phyloP scores from a whole-genome alignment of 208 protist genomes.

The Wallacemonas sp. region DNA sequence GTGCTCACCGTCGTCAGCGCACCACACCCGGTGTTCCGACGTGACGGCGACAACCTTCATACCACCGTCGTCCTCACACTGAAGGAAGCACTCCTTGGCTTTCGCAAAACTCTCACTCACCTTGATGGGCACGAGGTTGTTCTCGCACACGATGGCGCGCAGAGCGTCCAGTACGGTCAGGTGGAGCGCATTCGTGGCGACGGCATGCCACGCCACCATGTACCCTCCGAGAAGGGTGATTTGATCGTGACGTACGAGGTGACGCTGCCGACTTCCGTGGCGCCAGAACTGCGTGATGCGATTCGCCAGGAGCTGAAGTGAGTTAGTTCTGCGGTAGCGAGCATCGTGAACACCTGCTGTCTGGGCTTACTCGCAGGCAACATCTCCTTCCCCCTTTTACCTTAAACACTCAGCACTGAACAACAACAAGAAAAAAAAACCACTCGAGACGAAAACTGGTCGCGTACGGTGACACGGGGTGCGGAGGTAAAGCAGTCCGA shows the following conservation, averaged over 20 bases:
- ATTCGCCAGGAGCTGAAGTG: slow-evolving; percentile 21
- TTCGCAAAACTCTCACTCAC: slow-evolving; percentile 62
- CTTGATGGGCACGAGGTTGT: slow-evolving; percentile 67
- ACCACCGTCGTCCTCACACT: slow-evolving; percentile 61
- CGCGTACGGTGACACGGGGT: no score
- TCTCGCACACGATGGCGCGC: slow-evolving; percentile 16
- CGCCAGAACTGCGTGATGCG: slow-evolving; percentile 15
- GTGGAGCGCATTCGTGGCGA: slow-evolving; percentile 38
- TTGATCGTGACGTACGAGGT: slow-evolving; percentile 65
- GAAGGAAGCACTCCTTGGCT: slow-evolving; percentile 77
- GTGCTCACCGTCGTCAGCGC: slow-evolving; percentile 40
- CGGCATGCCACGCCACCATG: slow-evolving; percentile 81
- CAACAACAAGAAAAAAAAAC: no score
- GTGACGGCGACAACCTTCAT: slow-evolving; percentile 53
- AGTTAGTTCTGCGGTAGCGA: neutral
- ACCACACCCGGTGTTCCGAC: slow-evolving; percentile 47
- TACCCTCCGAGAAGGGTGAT: slow-evolving; percentile 66
- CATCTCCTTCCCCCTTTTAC: slow-evolving; percentile 5
- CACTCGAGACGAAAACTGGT: no score
- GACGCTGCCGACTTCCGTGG: slow-evolving; percentile 39
- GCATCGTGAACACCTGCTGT: no score
- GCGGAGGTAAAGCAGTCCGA: no score
- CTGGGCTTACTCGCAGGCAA: neutral
- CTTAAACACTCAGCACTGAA: no score
- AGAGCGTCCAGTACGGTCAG: slow-evolving; percentile 45